Conservation (phyloP, 2,329 filamentous ascomycete species). For the Alternaria sp. region DNA sequence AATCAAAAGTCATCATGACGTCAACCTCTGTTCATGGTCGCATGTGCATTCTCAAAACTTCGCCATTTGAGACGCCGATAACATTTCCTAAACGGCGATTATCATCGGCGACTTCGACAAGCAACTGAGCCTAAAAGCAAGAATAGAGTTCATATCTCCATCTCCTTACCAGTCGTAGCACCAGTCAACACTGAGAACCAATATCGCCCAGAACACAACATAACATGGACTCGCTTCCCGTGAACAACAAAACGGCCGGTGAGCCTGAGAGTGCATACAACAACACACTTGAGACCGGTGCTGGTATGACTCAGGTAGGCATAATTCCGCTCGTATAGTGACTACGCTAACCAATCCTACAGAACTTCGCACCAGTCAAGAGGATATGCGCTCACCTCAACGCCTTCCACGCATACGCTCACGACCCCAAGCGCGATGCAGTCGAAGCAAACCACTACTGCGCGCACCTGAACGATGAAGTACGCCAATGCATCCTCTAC, state of each 20-base stretch:
- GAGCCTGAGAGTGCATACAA: conserved; percentile 62
- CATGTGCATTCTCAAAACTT: neutral
- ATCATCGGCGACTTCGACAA: neutral
- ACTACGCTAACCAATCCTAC: neutral
- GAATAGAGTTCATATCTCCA: neutral
- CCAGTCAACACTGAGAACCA: neutral
- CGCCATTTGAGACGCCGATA: neutral
- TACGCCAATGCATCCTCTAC: conserved; percentile 86
- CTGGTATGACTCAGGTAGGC: conserved; percentile 62
- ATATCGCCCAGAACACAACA: neutral
- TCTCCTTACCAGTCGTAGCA: neutral
- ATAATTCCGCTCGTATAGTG: neutral
- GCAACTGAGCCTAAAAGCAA: neutral
- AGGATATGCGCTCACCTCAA: conserved; percentile 83
- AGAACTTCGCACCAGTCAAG: conserved; percentile 72
- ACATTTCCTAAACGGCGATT: neutral
- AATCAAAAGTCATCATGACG: conserved; percentile 13
- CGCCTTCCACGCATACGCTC: conserved; percentile 84
- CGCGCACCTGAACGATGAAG: conserved; percentile 75
- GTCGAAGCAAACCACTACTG: conserved; percentile 89
- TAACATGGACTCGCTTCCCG: conserved; percentile 45
- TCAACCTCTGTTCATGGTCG: conserved; percentile 5
- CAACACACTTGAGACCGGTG: conserved; percentile 66
- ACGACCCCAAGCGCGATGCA: conserved; percentile 66
- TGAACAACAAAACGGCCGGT: conserved; percentile 55